Evolutionary conservation across 2,329 filamentous ascomycete genomes (phyloP).

Genomic region (Neophaeococcomyces mojaviensis): DNA sequence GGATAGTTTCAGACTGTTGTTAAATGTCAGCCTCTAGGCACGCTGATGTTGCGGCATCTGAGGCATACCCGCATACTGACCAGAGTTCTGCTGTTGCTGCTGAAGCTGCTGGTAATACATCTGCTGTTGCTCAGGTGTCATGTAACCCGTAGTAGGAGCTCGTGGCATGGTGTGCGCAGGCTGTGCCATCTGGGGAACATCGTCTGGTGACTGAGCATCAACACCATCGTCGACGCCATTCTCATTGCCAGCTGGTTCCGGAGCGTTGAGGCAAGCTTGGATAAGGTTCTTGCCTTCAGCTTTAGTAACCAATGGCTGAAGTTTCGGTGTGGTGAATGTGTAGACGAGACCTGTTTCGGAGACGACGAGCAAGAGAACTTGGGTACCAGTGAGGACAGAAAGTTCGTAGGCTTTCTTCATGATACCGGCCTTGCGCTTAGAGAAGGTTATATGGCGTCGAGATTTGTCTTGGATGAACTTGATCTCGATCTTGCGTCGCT

Average conservation of each 20-base stretch:
- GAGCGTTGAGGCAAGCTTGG: conserved; percentile 94
- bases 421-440: conserved; percentile 98
- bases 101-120: conserved; percentile 78
- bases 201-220: conserved; percentile 84
- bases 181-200: conserved; percentile 70
- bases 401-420: conserved; percentile 99
- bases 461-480: conserved; percentile 99
- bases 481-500: conserved; percentile 99
- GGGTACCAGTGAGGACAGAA: conserved; percentile 93
- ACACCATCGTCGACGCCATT: conserved; percentile 70
- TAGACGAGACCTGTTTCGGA: conserved; percentile 97
- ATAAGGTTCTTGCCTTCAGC: conserved; percentile 98
- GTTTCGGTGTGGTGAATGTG: conserved; percentile 96
- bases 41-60: conserved; percentile 77
- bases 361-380: conserved; percentile 91
- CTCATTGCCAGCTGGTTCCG: conserved; percentile 78
- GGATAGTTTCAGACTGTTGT: background rate
- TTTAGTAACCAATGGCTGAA: conserved; percentile 96
- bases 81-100: conserved; percentile 58
- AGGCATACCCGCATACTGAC: conserved; percentile 68
- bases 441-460: conserved; percentile 98
- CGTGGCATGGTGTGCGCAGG: conserved; percentile 59
- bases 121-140: conserved; percentile 59
- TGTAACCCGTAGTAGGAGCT: conserved; percentile 60
- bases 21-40: conserved; percentile 28